Evolutionary conservation across 441 rosid species (phyloP).

Genomic region (Pelargonium fulgidum): DNA sequence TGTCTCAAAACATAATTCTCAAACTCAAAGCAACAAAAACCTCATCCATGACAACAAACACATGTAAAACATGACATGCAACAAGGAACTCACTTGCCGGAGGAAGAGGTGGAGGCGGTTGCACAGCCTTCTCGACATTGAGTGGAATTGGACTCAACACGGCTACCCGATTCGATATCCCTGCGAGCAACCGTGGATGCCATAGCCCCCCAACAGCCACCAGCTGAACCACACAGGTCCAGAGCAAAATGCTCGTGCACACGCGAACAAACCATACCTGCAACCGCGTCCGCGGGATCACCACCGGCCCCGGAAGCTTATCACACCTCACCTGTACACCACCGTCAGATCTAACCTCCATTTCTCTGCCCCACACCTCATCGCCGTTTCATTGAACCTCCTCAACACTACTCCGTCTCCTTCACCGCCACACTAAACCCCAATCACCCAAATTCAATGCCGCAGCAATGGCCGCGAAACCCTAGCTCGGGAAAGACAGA

Average conservation of each 20-base stretch:
- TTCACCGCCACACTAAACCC: not conserved
- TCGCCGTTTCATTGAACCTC: conserved; percentile 55
- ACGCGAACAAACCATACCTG: conserved; percentile 84
- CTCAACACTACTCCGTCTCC: not conserved
- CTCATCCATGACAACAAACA: not conserved
- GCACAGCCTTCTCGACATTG: conserved; percentile 28
- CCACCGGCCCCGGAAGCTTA: conserved; percentile 39
- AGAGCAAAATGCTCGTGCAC: conserved; percentile 80
- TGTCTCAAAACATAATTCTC: not conserved
- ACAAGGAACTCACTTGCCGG: conserved; percentile 42
- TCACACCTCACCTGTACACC: conserved; percentile 41
- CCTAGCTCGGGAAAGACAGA: not conserved
- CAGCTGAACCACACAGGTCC: conserved; percentile 99
- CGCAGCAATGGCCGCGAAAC: not conserved
- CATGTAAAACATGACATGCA: not conserved
- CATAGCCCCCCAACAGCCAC: conserved; percentile 80
- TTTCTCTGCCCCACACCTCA: conserved; percentile 47
- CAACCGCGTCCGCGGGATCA: conserved; percentile 51
- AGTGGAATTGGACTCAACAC: conserved; percentile 31
- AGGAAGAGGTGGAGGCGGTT: conserved; percentile 41
- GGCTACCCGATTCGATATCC: conserved; percentile 41
- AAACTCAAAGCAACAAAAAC: not conserved
- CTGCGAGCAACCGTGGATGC: conserved; percentile 58
- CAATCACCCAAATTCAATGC: not conserved
- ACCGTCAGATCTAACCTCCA: conserved; percentile 83